Base-by-base conservation (phyloP, 139 green algal genomes). In the Astrephomene gubernaculifera region DNA sequence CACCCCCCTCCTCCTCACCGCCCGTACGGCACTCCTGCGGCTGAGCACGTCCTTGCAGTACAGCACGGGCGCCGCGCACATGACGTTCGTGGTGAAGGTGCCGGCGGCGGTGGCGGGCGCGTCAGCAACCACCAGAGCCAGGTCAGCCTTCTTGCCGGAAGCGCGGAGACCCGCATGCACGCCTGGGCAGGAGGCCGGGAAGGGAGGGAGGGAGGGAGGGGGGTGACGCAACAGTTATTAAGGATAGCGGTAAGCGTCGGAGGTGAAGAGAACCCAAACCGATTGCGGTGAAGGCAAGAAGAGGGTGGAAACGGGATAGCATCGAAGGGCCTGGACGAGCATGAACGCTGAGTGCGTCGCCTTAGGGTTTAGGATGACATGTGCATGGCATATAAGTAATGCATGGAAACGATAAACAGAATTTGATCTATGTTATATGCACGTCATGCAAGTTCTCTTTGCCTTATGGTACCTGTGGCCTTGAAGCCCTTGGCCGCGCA, bases 31-130 rank as follows among this genome's bases (percentile, higher is more conserved):
- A 52, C 93, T 83, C 71, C 91, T 93, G 65, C 85, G 81, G 7
- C 71, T 90, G 61, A 99, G 92, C 64, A 98, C 92, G 60, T 98
- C 89, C 82, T 96, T 96, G 94, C 95, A 99, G 91, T 97, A 98
- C 17, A 91, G 88, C 41, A 99, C 97, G 4, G 97, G 97, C 17
- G 97, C 97, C 7, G 97, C 97, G 65, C 92, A 96, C 94, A 99
- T 96, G 22, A 98, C 91, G 87, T 99, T 99, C n/a, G 87, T 82
- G 25, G 97, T 99, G 94, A 99, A 99, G 2, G 93, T 93, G 57
- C 97, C 97, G 1, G 91, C 97, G 4, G 93, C 93, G 4, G 92
- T 88, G 5, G 97, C 96, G 38, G 90, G 85, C 2, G 61, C 85
- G 49, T 99, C 97, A 17, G 92, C 92, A 14, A 97, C 91, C 7